Evolutionary conservation across 1,139 yeast species (phyloP).

Genomic region (Pneumocystis carinii): DNA sequence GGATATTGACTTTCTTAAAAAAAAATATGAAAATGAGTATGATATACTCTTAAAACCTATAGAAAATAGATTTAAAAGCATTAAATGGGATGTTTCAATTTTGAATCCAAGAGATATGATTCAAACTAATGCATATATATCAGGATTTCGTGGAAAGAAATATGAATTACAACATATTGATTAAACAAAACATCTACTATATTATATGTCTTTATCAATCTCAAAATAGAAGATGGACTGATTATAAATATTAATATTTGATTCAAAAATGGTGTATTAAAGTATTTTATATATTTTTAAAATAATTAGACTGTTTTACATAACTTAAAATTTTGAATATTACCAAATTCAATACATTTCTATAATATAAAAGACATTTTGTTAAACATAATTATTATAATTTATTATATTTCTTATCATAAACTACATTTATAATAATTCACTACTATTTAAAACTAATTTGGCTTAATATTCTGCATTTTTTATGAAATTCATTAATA

Average conservation of each 20-base stretch:
- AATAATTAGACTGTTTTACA: too few relatives aligned
- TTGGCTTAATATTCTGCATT: too few relatives aligned
- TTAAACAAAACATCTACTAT: slow-evolving; percentile 7
- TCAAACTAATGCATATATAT: slow-evolving; percentile 76
- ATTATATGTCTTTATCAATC: not conserved
- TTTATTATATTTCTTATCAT: too few relatives aligned
- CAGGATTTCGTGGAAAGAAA: slow-evolving; percentile 90
- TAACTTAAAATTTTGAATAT: too few relatives aligned
- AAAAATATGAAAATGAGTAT: slow-evolving; percentile 55
- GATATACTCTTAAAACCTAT: slow-evolving; percentile 68
- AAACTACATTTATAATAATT: too few relatives aligned
- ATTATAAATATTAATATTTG: not conserved
- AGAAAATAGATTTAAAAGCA: slow-evolving; percentile 61
- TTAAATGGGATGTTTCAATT: slow-evolving; percentile 90
- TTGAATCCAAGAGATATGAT: slow-evolving; percentile 81
- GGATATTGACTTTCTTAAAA: slow-evolving; percentile 57
- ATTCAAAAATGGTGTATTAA: not conserved
- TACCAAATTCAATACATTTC: too few relatives aligned
- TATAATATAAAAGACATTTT: too few relatives aligned
- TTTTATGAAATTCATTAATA: too few relatives aligned
- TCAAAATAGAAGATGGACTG: not conserved
- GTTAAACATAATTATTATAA: too few relatives aligned
- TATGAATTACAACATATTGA: slow-evolving; percentile 52
- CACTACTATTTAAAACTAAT: too few relatives aligned
- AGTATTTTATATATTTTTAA: not conserved